Evolutionary conservation across 225 moss, liverwort and hornwort species (phyloP).

Genomic region (Marchantia paleacea): DNA sequence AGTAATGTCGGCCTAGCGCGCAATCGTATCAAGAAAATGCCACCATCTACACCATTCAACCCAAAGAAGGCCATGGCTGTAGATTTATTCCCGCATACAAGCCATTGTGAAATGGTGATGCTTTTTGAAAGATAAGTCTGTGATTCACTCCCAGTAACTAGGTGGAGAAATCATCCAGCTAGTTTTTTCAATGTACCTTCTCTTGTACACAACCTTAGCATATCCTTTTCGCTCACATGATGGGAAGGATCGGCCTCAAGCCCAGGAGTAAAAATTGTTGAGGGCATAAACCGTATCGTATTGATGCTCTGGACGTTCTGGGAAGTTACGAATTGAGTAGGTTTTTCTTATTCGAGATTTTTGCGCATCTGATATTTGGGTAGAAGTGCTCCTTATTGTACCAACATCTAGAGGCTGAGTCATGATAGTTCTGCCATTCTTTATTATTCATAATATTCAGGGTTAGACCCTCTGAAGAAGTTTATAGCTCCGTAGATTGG

Average conservation of each 20-base stretch:
- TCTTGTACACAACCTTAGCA: slow-evolving; percentile 10
- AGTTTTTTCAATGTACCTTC: neutral
- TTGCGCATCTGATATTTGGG: neutral
- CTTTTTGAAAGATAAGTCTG: slow-evolving; percentile 71
- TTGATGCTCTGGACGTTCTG: neutral
- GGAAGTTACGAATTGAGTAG: neutral
- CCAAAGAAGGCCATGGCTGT: slow-evolving; percentile 87
- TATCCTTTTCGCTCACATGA: neutral
- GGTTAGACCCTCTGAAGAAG: too few species aligned
- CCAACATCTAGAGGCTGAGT: neutral
- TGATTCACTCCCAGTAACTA: neutral
- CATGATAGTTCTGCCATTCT: too few species aligned
- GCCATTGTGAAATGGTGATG: slow-evolving; percentile 99
- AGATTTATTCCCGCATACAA: slow-evolving; percentile 93
- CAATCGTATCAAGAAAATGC: slow-evolving; percentile 79
- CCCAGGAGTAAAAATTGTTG: neutral
- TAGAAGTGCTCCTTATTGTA: neutral
- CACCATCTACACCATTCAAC: slow-evolving; percentile 80
- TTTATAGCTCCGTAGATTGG: too few species aligned
- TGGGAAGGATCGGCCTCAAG: neutral
- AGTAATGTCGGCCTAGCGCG: slow-evolving; percentile 76
- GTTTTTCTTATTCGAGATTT: neutral
- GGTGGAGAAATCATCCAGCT: neutral
- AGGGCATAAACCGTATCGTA: neutral
- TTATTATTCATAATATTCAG: too few species aligned